Base-by-base conservation (phyloP, 306 rosid genomes). In the Crotalaria pallida region DNA sequence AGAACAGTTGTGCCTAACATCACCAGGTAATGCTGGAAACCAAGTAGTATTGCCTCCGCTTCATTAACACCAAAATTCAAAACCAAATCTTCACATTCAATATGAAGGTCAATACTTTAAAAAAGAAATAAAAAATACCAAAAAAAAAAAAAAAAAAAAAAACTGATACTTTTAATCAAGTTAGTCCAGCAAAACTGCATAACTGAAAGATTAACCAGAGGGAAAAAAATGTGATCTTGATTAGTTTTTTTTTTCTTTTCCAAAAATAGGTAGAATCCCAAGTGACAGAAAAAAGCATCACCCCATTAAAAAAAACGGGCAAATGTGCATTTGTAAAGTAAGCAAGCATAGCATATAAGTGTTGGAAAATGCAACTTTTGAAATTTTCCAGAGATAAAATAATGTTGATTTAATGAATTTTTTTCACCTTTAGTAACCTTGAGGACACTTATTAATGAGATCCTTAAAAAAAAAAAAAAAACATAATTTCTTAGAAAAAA, bases 41-140 rank as follows among this genome's bases (percentile, higher is more conserved):
- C 98, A 69, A 94, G 97, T 34, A 94, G 78, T 51, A 94, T 94
- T 0, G 98, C 98, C 83, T 94, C 97, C 58, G 97, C 98, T 94
- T 74, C 86, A 82, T 69, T 5, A 70, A 40, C 36, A 66, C 24
- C 1, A 29, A 77, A 87, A 13, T 19, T 50, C 59, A 8, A 38
- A 31, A 33, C 9, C 31, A 70, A 67, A 67, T 51, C 41, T 52
- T 77, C 71, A 72, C 72, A 47, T 77, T 72, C 50, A 59, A 48
- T 36, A 77, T 19, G 56, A 81, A 44, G 9, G 2, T 7, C 18
- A 51, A n/a, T 59, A 10, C 19, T 21, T 60, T 5, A 22, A 47
- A 10, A 31, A 13, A 38, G 36, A 26, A 53, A 36, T 24, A n/a
- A 43, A 24, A 10, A 31, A 13, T n/a, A n/a, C n/a, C n/a, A 38